phyloP scores from a whole-genome alignment of 257 asterid genomes.

The Nicotiana tomentosiformis region DNA sequence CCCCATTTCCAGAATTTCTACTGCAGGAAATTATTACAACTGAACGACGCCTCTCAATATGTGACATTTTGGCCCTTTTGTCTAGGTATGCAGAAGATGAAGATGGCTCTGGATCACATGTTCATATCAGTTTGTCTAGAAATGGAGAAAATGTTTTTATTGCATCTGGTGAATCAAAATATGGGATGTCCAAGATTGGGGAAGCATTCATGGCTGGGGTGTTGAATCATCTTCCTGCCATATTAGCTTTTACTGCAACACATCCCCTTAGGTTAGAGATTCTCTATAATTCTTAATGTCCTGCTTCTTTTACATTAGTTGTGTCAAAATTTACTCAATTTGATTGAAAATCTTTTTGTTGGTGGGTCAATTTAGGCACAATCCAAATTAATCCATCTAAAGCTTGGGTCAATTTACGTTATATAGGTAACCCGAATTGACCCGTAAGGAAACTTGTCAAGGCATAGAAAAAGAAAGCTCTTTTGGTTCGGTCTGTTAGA shows the following conservation, averaged over 20 bases:
- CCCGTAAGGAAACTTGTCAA: not conserved
- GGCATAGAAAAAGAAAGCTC: not conserved
- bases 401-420: not conserved
- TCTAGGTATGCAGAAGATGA: conserved; percentile 64
- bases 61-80: not conserved
- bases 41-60: not conserved
- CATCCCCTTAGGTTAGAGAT: conserved; percentile 62
- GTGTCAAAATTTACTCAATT: not conserved
- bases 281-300: not conserved
- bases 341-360: not conserved
- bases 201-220: conserved; percentile 98
- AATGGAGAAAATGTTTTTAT: conserved; percentile 70
- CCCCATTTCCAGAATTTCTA: not conserved
- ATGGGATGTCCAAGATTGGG: conserved; percentile 75
- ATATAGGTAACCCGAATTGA: not conserved
- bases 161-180: conserved; percentile 40
- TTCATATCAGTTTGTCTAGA: conserved; percentile 71
- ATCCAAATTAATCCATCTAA: not conserved
- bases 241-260: conserved; percentile 88
- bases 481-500: not conserved
- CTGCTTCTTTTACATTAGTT: conserved; percentile 1
- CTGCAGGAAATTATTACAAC: not conserved
- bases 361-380: not conserved
- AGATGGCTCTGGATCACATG: conserved; percentile 88
- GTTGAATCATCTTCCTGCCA: conserved; percentile 78